phyloP scores from a whole-genome alignment of 805 yeast species.

The Clavispora phyllophila region DNA sequence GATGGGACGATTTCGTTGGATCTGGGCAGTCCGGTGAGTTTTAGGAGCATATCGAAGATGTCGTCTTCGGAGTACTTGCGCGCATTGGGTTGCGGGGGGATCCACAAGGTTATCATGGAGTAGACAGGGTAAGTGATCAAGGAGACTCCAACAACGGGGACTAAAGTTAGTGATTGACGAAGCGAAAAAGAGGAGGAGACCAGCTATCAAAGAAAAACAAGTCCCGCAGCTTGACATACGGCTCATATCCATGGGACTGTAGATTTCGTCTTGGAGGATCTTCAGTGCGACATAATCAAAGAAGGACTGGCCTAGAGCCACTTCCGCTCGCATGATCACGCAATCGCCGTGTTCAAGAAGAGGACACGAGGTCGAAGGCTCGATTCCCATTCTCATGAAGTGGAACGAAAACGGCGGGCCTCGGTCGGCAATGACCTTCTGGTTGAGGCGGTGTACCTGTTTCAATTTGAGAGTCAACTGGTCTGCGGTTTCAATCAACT shows the following conservation, averaged over 20 bases:
- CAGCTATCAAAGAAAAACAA: too few relatives aligned
- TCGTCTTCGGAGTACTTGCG: not conserved
- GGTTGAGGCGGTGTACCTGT: not conserved
- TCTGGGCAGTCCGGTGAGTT: not conserved
- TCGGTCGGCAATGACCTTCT: conserved; percentile 1
- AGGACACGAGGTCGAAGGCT: not conserved
- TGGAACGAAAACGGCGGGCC: not conserved
- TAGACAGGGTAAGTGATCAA: conserved; percentile 4
- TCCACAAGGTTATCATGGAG: conserved; percentile 9
- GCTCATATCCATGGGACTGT: not conserved
- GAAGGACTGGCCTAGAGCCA: not conserved
- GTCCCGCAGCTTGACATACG: conserved; percentile 1
- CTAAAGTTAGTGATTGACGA: conserved; percentile 12
- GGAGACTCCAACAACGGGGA: conserved; percentile 9
- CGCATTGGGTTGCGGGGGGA: conserved; percentile 2
- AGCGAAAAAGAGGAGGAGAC: too few relatives aligned
- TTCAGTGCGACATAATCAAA: not conserved
- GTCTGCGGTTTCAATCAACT: not conserved
- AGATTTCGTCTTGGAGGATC: conserved; percentile 1
- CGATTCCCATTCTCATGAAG: not conserved
- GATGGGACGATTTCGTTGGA: not conserved
- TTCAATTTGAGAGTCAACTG: not conserved
- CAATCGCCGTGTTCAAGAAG: conserved; percentile 1
- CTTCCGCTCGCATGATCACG: conserved; percentile 4
- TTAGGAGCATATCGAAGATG: not conserved